These are phyloP conservation scores for Candida argentea DNA, from an alignment of 805 yeast species.

Conservation along the genomic window DNA sequence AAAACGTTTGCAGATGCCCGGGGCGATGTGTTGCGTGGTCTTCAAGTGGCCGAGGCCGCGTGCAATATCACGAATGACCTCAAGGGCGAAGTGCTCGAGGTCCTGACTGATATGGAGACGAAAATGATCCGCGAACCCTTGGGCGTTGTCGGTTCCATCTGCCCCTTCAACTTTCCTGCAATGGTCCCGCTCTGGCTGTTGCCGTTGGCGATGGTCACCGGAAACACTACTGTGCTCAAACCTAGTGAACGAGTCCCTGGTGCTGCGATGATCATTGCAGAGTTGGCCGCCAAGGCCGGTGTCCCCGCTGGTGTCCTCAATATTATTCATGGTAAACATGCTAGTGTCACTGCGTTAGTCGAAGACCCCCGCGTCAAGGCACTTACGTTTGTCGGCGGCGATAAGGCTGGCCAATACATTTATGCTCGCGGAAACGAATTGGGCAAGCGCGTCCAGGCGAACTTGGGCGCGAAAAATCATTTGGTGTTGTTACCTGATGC, in stretches of 20 bases:
- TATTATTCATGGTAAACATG: constrained; percentile 64
- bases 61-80: constrained; percentile 56
- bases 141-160: constrained; percentile 69
- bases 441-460: constrained; percentile 71
- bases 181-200: constrained; percentile 70
- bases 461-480: constrained; percentile 74
- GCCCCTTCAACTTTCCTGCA: constrained; percentile 79
- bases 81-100: constrained; percentile 56
- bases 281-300: constrained; percentile 64
- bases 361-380: constrained; percentile 72
- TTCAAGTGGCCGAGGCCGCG: constrained; percentile 72
- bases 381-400: constrained; percentile 71
- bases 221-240: constrained; percentile 58
- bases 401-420: constrained; percentile 68
- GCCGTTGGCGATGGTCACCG: constrained; percentile 56
- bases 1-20: constrained; percentile 66
- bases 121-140: constrained; percentile 65
- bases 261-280: constrained; percentile 64
- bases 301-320: constrained; percentile 66
- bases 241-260: constrained; percentile 73
- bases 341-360: constrained; percentile 58
- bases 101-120: constrained; percentile 67
- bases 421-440: constrained; percentile 53
- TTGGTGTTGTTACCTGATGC: constrained; percentile 67
- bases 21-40: constrained; percentile 66